These are phyloP conservation scores for Ganoderma sinense DNA, from an alignment of 1,284 basidiomycete genomes.

Conservation along the genomic window DNA sequence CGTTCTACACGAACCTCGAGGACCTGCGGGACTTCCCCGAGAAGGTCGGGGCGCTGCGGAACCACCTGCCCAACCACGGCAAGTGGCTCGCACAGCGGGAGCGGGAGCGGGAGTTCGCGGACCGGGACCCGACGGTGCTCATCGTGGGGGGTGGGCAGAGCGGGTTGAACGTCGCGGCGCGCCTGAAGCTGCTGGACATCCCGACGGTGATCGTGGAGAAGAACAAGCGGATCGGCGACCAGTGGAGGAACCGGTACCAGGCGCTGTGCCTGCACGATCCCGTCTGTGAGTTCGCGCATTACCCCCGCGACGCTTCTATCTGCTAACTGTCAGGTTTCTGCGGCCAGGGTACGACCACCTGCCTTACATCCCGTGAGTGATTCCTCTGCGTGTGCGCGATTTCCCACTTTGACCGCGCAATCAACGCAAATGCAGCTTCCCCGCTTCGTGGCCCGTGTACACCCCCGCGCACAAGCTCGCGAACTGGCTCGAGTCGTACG, in stretches of 20 bases:
- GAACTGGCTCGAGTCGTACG: conserved; percentile 75
- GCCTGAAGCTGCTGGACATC: conserved; percentile 62
- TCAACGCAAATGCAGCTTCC: conserved; percentile 55
- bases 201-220: conserved; percentile 62
- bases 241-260: conserved; percentile 67
- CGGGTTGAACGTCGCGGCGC: conserved; percentile 66
- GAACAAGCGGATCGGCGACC: conserved; percentile 60
- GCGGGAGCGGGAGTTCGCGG: conserved; percentile 49
- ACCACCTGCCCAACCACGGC: conserved; percentile 49
- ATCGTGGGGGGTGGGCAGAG: conserved; percentile 74
- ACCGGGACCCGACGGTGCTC: conserved; percentile 53
- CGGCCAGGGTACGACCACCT: conserved; percentile 60
- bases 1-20: conserved; percentile 68
- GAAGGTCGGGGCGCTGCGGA: conserved; percentile 46
- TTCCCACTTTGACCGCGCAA: not conserved
- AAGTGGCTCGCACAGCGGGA: conserved; percentile 49
- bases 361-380: conserved; percentile 52
- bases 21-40: conserved; percentile 60
- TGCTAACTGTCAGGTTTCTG: not conserved
- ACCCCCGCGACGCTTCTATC: not conserved
- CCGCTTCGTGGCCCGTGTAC: conserved; percentile 67
- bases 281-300: conserved; percentile 58
- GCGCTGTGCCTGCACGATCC: conserved; percentile 70
- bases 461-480: conserved; percentile 69
- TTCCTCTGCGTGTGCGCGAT: not conserved